These are phyloP conservation scores for Salix purpurea DNA, from an alignment of 345 rosid species.

Conservation along the genomic window DNA sequence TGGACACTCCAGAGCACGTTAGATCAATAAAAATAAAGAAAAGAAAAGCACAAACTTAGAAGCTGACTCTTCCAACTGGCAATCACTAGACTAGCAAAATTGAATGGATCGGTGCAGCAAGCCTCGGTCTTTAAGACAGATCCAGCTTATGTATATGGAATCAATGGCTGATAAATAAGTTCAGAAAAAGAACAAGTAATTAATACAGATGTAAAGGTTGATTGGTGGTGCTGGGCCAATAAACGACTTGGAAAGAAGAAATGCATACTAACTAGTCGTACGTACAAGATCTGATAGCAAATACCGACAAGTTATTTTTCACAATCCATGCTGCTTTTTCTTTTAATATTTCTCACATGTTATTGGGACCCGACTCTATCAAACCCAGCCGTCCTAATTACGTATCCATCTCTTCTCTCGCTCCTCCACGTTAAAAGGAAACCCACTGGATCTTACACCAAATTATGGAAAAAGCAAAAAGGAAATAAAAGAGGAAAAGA, in stretches of 20 bases:
- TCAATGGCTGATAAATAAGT: background rate
- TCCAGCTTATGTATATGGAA: background rate
- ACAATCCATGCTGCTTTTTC: conserved; percentile 6
- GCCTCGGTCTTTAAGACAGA: background rate
- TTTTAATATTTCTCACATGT: conserved; percentile 35
- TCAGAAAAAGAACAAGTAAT: background rate
- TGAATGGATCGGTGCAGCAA: background rate
- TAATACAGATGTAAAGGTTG: background rate
- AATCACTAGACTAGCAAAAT: background rate
- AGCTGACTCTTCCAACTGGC: background rate
- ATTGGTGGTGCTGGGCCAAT: background rate
- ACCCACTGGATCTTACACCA: background rate
- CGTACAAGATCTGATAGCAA: conserved; percentile 26
- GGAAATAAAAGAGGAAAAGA: background rate
- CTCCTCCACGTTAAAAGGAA: background rate
- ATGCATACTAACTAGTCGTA: background rate
- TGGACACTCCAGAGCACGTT: background rate
- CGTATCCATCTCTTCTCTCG: conserved; percentile 2
- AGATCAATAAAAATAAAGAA: background rate
- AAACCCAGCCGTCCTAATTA: conserved; percentile 14
- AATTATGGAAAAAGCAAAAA: conserved; percentile 19
- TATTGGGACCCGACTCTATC: conserved; percentile 34
- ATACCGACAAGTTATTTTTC: conserved; percentile 6
- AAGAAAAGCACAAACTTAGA: background rate
- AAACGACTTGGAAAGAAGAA: background rate